Evolutionary conservation across 148 eudicot species (phyloP).

Genomic region (Beta vulgaris): DNA sequence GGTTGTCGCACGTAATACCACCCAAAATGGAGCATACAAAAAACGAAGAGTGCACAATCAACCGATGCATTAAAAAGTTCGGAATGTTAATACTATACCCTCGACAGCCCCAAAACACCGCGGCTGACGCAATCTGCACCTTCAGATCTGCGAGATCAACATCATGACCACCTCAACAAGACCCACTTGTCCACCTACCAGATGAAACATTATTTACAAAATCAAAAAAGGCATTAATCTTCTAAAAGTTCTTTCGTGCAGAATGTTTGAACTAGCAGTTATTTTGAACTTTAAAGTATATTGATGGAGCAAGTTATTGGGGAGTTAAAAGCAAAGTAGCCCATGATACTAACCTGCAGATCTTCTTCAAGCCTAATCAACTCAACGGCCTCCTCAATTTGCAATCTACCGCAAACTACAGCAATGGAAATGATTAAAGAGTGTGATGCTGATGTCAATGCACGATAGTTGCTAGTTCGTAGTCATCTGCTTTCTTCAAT

Average conservation of each 20-base stretch:
- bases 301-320: neutral
- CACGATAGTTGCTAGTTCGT: conserved; percentile 90
- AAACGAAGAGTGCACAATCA: neutral
- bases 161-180: conserved; percentile 98
- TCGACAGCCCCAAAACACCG: conserved; percentile 77
- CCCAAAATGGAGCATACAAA: conserved; percentile 1
- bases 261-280: neutral
- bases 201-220: neutral
- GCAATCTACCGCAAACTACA: conserved; percentile 56
- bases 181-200: conserved; percentile 81
- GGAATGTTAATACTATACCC: conserved; percentile 21
- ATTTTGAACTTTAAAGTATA: neutral
- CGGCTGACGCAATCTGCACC: conserved; percentile 81
- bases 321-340: neutral
- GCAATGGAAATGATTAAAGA: conserved; percentile 74
- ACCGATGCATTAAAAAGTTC: neutral
- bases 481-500: conserved; percentile 65
- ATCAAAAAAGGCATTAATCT: neutral
- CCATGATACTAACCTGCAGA: conserved; percentile 52
- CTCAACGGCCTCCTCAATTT: conserved; percentile 80
- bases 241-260: neutral
- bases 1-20: neutral
- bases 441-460: conserved; percentile 79
- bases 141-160: conserved; percentile 87
- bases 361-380: conserved; percentile 96